Evolutionary conservation across 495 filamentous ascomycete genomes (phyloP).

Genomic region (Neurospora tetrasperma): DNA sequence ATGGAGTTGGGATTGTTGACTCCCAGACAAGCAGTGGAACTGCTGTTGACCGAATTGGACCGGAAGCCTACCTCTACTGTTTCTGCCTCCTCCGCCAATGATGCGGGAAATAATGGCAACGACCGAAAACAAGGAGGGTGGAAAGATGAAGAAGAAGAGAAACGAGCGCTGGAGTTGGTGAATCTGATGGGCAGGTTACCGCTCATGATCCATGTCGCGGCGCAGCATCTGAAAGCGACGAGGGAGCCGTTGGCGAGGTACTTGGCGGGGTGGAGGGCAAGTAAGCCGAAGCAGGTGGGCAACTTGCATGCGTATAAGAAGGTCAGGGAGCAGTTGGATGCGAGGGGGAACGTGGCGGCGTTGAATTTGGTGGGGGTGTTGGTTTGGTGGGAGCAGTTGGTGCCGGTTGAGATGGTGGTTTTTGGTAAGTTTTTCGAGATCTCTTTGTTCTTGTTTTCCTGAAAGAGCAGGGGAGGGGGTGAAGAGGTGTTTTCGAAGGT

Average conservation of each 20-base stretch:
- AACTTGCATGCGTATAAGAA: conserved; percentile 55
- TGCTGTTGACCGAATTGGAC: conserved; percentile 42
- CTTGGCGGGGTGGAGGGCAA: conserved; percentile 51
- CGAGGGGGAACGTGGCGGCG: conserved; percentile 48
- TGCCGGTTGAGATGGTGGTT: conserved; percentile 64
- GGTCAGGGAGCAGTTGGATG: conserved; percentile 60
- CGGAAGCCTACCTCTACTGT: background rate
- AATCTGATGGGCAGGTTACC: conserved; percentile 61
- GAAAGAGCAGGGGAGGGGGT: background rate
- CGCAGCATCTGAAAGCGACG: conserved; percentile 61
- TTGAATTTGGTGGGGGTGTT: conserved; percentile 58
- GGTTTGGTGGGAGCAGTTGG: conserved; percentile 61
- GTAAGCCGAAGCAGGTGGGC: conserved; percentile 51
- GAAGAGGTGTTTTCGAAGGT: background rate
- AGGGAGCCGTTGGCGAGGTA: conserved; percentile 61
- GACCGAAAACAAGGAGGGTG: conserved; percentile 40
- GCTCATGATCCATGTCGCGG: conserved; percentile 68
- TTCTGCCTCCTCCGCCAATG: background rate
- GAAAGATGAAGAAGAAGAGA: conserved; percentile 42
- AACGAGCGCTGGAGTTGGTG: conserved; percentile 55
- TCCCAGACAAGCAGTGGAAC: conserved; percentile 34
- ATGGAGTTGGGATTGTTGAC: conserved; percentile 51
- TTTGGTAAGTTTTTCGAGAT: conserved; percentile 36
- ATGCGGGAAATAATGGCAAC: background rate
- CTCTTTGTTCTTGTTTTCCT: background rate